A percentile compares a stretch with the other conserved stretches of the same genome.
phyloP scores from a whole-genome alignment of 2,329 filamentous ascomycete genomes.

The Aspergillus aculeatus region DNA sequence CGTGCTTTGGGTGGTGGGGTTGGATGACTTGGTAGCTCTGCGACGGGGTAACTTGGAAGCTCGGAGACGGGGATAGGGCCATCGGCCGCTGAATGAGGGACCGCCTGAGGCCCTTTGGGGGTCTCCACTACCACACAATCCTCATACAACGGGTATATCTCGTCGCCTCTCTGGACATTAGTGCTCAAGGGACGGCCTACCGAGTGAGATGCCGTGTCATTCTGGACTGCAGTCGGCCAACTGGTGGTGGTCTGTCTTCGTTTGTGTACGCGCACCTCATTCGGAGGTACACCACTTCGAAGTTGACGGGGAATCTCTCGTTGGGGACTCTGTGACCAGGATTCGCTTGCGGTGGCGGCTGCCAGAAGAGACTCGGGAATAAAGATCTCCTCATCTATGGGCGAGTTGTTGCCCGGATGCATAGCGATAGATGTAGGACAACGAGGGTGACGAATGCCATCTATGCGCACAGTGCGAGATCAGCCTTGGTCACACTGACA shows the following conservation, averaged over 20 bases:
- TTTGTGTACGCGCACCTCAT: conserved; percentile 3
- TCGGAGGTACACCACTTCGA: not conserved
- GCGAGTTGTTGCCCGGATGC: not conserved
- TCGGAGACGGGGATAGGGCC: not conserved
- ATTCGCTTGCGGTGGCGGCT: not conserved
- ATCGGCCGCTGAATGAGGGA: not conserved
- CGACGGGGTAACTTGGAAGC: not conserved
- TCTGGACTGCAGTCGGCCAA: not conserved
- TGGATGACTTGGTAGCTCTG: not conserved
- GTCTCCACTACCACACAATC: not conserved
- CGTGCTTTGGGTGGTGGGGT: not conserved
- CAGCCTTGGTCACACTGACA: not conserved
- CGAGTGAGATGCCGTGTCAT: not conserved
- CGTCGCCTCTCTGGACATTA: no score
- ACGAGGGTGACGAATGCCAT: not conserved
- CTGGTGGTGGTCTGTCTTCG: not conserved
- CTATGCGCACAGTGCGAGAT: not conserved
- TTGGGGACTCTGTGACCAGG: not conserved
- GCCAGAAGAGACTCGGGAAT: conserved; percentile 8
- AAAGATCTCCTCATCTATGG: conserved; percentile 8
- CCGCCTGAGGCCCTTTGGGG: not conserved
- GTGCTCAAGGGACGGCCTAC: not conserved
- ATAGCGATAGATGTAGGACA: not conserved
- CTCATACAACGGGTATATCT: not conserved
- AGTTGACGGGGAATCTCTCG: not conserved